These are phyloP conservation scores for Populus tomentosa DNA, from an alignment of 441 rosid genomes.

Conservation along the genomic window DNA sequence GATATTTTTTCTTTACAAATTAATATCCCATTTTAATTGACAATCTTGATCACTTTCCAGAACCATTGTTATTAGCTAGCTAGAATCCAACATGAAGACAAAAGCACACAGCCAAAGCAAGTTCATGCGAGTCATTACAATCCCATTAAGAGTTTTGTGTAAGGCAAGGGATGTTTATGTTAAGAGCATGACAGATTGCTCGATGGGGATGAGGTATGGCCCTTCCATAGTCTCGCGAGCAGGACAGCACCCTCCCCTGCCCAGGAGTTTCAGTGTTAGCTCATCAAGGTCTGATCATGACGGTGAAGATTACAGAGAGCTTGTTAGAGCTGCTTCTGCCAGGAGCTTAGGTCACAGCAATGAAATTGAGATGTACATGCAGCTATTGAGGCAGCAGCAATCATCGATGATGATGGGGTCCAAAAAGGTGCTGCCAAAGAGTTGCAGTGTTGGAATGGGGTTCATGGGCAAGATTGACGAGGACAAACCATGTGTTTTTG, in stretches of 20 bases:
- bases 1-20: neutral
- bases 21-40: neutral
- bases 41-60: neutral
- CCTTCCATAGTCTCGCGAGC: constrained; percentile 11
- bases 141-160: constrained; percentile 49
- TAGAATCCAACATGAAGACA: constrained; percentile 26
- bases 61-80: neutral
- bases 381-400: constrained; percentile 24
- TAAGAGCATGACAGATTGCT: constrained; percentile 53
- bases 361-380: constrained; percentile 50
- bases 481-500: constrained; percentile 39
- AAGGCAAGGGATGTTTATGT: constrained; percentile 78
- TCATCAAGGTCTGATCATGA: constrained; percentile 29
- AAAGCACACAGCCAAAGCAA: constrained; percentile 34
- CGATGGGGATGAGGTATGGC: constrained; percentile 28
- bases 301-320: constrained; percentile 58
- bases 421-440: constrained; percentile 45
- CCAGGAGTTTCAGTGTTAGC: constrained; percentile 56
- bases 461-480: constrained; percentile 76
- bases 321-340: constrained; percentile 67
- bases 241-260: constrained; percentile 31
- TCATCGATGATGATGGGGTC: neutral
- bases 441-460: constrained; percentile 58
- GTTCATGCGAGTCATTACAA: constrained; percentile 42
- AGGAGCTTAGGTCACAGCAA: constrained; percentile 53